Conservation (phyloP, 257 asterid species). For the Penstemon newberryi region DNA sequence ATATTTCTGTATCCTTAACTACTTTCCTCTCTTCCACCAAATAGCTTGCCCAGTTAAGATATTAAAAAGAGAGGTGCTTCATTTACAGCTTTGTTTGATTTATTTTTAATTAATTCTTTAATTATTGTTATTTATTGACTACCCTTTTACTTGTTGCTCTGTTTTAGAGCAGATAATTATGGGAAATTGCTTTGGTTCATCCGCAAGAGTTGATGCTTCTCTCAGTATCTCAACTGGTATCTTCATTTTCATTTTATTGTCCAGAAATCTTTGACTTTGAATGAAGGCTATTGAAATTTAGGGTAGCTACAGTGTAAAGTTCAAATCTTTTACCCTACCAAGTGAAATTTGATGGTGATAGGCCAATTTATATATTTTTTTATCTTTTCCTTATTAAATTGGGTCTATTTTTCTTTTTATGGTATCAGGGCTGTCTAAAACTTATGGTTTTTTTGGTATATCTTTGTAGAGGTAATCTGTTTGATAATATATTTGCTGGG, state of each 20-base stretch:
- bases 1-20: too few relatives aligned
- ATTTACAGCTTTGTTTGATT: background rate
- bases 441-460: background rate
- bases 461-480: background rate
- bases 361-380: background rate
- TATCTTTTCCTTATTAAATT: background rate
- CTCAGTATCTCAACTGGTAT: constrained; percentile 36
- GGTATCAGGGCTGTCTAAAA: background rate
- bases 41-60: too few relatives aligned
- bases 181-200: constrained; percentile 43
- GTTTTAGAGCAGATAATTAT: constrained; percentile 15
- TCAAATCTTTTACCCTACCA: background rate
- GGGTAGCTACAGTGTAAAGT: background rate
- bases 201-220: constrained; percentile 39
- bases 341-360: background rate
- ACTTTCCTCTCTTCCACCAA: too few relatives aligned
- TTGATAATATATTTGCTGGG: too few relatives aligned
- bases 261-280: background rate
- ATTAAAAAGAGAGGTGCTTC: too few relatives aligned
- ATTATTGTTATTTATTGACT: background rate
- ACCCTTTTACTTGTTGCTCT: background rate
- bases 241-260: background rate
- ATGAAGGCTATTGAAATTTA: too few relatives aligned
- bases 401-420: background rate
- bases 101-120: background rate